phyloP scores from a whole-genome alignment of 768 basidiomycete genomes.

The Podaxis carcinomalis region DNA sequence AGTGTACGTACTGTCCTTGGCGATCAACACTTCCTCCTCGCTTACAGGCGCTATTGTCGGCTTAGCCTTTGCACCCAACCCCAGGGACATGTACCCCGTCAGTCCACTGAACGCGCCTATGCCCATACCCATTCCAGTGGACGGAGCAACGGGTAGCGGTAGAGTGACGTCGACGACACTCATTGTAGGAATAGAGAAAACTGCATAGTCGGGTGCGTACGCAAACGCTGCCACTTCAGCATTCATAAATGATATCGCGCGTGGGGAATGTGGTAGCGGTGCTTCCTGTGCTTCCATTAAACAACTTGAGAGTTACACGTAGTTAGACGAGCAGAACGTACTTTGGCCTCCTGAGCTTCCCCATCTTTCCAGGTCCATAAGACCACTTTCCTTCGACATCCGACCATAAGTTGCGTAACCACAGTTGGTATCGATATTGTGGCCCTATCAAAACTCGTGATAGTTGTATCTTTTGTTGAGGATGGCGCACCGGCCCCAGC shows the following conservation, averaged over 20 bases:
- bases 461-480: background rate
- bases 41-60: constrained; percentile 52
- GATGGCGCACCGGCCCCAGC: background rate
- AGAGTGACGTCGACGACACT: constrained; percentile 51
- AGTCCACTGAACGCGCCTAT: constrained; percentile 79
- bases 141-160: constrained; percentile 39
- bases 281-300: constrained; percentile 57
- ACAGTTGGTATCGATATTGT: constrained; percentile 54
- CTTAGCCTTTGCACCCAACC: constrained; percentile 71
- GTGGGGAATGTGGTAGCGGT: constrained; percentile 83
- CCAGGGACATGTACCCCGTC: constrained; percentile 82
- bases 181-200: constrained; percentile 64
- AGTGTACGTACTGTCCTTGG: constrained; percentile 67
- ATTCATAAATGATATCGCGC: constrained; percentile 72
- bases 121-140: constrained; percentile 35
- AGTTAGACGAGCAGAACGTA: constrained; percentile 25
- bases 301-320: background rate
- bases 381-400: constrained; percentile 81
- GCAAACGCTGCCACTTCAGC: constrained; percentile 64
- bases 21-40: constrained; percentile 64
- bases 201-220: constrained; percentile 74
- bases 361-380: constrained; percentile 87
- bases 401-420: constrained; percentile 77
- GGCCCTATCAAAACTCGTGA: background rate
- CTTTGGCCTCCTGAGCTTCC: constrained; percentile 68